Evolutionary conservation across 148 eudicot species (phyloP), one percentile per base, ranked within the genome.

Genomic region (Vaccinium vitisidaea): DNA sequence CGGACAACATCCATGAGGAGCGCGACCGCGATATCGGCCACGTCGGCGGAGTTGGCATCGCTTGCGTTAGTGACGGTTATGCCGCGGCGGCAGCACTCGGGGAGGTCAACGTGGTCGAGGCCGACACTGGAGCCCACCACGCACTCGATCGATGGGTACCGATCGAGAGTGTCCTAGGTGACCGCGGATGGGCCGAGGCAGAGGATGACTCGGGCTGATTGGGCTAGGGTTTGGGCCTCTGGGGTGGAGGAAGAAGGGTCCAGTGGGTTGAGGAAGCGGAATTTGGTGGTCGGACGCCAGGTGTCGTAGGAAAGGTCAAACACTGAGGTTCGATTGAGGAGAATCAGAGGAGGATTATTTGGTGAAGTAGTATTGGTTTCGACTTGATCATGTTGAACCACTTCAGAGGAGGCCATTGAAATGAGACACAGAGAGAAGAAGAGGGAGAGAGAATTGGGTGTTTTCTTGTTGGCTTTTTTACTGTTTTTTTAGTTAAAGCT

Each of bases 1-100:
- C 96, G 84, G 5, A 94, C 86, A 69, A 95, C 95, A 81, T 93
- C 96, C 8, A 95, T n/a, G 63, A 92, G 80, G 48, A 95, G 87
- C 12, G 89, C 94, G 9, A 95, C 89, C 19, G 95, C 96, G 25
- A 80, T 91, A 81, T 95, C 98, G 5, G 95, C 96, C 3, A 79
- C 92, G 80, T 93, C 96, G 12, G 86, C 94, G 4, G 95, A 88
- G 75, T 91, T 94, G 0, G 92, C 86, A 1, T 89, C 95, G 2
- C 96, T 98, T 49, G 91, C 88, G 82, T 87, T 92, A 18, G 93
- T 84, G 46, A 94, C 91, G 0, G 80, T 79, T 18, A 95, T 84
- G 7, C 91, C 90, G 2, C 98, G 91, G 59, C 92, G 91, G 65
- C 89, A 88, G 81, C 96, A 94, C 83, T 89, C 95, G 30, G 83